phyloP scores from a whole-genome alignment of 1,139 yeast species.

The Trichomonascaceae sp. region DNA sequence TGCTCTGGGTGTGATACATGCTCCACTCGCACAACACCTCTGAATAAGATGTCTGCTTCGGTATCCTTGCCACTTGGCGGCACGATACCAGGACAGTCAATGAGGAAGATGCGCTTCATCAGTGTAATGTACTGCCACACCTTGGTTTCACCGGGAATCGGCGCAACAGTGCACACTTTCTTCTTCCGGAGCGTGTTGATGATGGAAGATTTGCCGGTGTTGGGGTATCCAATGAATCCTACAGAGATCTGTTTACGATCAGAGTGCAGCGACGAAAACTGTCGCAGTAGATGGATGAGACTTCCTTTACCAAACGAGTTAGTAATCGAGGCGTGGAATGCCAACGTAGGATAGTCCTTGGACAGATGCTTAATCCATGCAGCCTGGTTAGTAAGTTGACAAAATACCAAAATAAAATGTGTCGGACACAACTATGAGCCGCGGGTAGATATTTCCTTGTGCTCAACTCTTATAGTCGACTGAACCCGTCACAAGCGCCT shows the following conservation, averaged over 20 bases:
- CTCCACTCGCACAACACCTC: constrained; percentile 97
- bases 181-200: constrained; percentile 87
- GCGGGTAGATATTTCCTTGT: too few relatives aligned
- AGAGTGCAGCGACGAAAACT: constrained; percentile 77
- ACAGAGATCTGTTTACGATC: constrained; percentile 95
- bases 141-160: constrained; percentile 97
- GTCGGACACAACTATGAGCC: constrained; percentile 30
- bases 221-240: constrained; percentile 95
- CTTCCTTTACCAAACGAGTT: constrained; percentile 98
- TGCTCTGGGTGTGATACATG: constrained; percentile 94
- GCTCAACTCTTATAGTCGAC: too few relatives aligned
- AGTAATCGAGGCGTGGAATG: constrained; percentile 95
- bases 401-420: constrained; percentile 18
- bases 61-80: constrained; percentile 87
- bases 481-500: too few relatives aligned
- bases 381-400: constrained; percentile 51
- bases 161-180: constrained; percentile 95
- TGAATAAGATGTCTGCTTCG: constrained; percentile 84
- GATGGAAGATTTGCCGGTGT: constrained; percentile 92
- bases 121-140: constrained; percentile 98
- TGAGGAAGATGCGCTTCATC: constrained; percentile 88
- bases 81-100: constrained; percentile 98
- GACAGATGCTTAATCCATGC: constrained; percentile 97
- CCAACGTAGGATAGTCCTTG: constrained; percentile 84
- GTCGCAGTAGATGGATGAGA: constrained; percentile 81